Percentiles rank a stretch among this genome's conserved stretches.
These are phyloP conservation scores for Trichomonascaceae sp. DNA, from an alignment of 1,139 yeast species.

Conservation along the genomic window DNA sequence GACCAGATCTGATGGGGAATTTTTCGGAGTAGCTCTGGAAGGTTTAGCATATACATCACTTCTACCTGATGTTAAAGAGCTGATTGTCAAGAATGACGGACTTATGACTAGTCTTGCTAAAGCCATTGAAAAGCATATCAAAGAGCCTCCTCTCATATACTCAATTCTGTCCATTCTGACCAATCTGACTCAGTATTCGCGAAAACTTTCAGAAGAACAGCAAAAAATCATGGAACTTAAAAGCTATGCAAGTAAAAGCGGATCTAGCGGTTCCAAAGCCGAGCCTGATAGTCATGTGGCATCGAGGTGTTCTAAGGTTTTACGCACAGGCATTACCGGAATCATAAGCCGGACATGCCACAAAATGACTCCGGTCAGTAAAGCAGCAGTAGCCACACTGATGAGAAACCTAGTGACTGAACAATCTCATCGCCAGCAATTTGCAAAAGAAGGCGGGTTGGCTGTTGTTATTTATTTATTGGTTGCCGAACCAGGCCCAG, in stretches of 20 bases:
- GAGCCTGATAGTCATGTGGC: conserved; percentile 25
- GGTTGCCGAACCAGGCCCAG: conserved; percentile 14
- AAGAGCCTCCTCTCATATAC: conserved; percentile 26
- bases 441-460: conserved; percentile 34
- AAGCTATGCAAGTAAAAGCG: conserved; percentile 28
- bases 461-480: conserved; percentile 30
- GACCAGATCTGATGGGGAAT: conserved; percentile 10
- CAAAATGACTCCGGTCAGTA: conserved; percentile 24
- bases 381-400: conserved; percentile 25
- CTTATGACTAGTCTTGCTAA: conserved; percentile 20
- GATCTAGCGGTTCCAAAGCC: conserved; percentile 10
- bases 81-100: conserved; percentile 20
- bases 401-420: conserved; percentile 32
- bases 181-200: conserved; percentile 31
- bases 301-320: conserved; percentile 23
- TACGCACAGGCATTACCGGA: conserved; percentile 26
- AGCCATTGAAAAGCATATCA: conserved; percentile 12
- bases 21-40: conserved; percentile 30
- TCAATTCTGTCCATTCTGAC: conserved; percentile 30
- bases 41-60: conserved; percentile 36
- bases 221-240: conserved; percentile 27
- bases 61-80: conserved; percentile 27
- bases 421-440: conserved; percentile 23
- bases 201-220: conserved; percentile 30
- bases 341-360: conserved; percentile 26